Base-by-base conservation (phyloP, 176 grass and related monocot species). In the Raddia distichophylla region DNA sequence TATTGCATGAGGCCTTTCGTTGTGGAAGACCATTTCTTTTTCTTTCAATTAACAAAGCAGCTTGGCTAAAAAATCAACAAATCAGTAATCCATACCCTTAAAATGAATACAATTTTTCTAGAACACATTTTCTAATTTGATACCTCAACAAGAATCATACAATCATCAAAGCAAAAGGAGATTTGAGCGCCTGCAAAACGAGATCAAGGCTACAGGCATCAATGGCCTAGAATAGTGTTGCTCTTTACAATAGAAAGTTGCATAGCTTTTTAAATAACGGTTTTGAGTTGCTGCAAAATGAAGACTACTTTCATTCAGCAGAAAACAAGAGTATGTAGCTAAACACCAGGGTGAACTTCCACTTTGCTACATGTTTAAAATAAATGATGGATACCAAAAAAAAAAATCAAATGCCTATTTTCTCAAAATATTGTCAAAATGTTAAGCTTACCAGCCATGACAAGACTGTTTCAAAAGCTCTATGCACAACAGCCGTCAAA, bases 401-500 rank as follows among this genome's bases (percentile, higher is more conserved):
- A 80, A 60, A 27, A 51, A 53, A 87, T 54, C 52, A 79, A 80
- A 85, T 71, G 65, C 9, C 32, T 50, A 14, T 81, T 49, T 72
- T 59, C 17, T 58, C 32, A 72, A 86, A 71, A 82, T 12, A 74
- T n/a, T 77, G 66, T 55, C 77, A 20, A 89, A 82, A 37, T 78
- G 14, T 61, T 74, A 80, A 85, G 35, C 18, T 15, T 99, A 99
- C 96, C 93, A 95, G 86, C 96, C 96, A 99, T 43, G 89, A 77
- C 69, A 99, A 48, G 55, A 90, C 73, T 77, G 91, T 86, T 83
- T 99, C 96, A 78, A 95, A 99, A 86, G 96, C 90, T 91, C 89
- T 93, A 83, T 99, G 76, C 33, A 91, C 88, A 64, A 94, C 89
- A 74, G 93, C 96, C 19, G 85, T 93, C 82, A 99, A 93, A 86